These are phyloP conservation scores for Cladosporium sp. DNA, from an alignment of 2,329 filamentous ascomycete species.

Conservation along the genomic window DNA sequence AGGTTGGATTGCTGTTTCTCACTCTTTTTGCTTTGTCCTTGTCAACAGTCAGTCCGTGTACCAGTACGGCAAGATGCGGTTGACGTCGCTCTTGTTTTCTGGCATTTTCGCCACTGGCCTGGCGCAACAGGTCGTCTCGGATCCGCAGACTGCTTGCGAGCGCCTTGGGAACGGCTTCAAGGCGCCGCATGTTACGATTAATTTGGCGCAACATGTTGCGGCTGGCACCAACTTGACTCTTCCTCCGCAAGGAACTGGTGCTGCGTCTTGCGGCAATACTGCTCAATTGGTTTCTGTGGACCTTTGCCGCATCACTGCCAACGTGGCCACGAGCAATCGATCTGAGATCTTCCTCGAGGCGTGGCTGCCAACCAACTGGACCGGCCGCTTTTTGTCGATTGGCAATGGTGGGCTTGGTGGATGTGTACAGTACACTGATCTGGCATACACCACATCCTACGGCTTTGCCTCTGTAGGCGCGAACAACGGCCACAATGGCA, in stretches of 20 bases:
- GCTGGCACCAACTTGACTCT: slow-evolving; percentile 28
- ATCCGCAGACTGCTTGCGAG: slow-evolving; percentile 20
- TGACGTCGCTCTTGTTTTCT: slow-evolving; percentile 2
- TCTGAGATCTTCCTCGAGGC: slow-evolving; percentile 43
- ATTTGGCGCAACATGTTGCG: slow-evolving; percentile 21
- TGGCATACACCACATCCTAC: slow-evolving; percentile 35
- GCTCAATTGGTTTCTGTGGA: slow-evolving; percentile 32
- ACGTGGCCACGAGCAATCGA: slow-evolving; percentile 36
- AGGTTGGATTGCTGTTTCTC: not conserved
- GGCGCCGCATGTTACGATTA: slow-evolving; percentile 24
- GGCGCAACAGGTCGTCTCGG: slow-evolving; percentile 9
- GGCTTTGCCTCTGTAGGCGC: slow-evolving; percentile 39
- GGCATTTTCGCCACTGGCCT: slow-evolving; percentile 1
- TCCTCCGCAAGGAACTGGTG: slow-evolving; percentile 28
- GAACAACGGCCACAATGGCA: slow-evolving; percentile 43
- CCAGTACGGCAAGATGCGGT: slow-evolving; percentile 5
- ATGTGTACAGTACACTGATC: slow-evolving; percentile 34
- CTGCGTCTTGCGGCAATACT: slow-evolving; percentile 36
- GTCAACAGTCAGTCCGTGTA: slow-evolving; percentile 1
- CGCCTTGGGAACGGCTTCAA: slow-evolving; percentile 18
- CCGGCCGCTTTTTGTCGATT: slow-evolving; percentile 36
- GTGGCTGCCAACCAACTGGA: slow-evolving; percentile 41
- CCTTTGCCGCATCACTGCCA: slow-evolving; percentile 38
- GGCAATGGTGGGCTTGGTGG: slow-evolving; percentile 42
- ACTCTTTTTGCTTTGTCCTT: not conserved